phyloP scores from a whole-genome alignment of 306 rosid genomes.

The Benincasa hispida region DNA sequence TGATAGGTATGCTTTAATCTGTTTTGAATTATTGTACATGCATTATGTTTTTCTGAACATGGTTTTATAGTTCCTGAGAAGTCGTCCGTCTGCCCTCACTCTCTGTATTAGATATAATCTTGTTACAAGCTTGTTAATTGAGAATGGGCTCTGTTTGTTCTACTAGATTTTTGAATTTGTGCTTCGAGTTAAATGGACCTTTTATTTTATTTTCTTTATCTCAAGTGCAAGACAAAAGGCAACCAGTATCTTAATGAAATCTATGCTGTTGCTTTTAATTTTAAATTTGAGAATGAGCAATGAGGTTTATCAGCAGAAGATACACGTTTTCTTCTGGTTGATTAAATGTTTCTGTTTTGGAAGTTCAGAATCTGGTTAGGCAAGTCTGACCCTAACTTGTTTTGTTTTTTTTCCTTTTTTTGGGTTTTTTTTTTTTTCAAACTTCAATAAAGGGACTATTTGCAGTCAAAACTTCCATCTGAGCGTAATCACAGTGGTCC shows the following conservation, averaged over 20 bases:
- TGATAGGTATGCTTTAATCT: conserved; percentile 8
- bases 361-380: not conserved
- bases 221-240: not conserved
- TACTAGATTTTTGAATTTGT: not conserved
- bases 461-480: conserved; percentile 38
- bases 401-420: no score
- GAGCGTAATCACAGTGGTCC: conserved; percentile 81
- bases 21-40: not conserved
- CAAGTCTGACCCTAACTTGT: not conserved
- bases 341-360: not conserved
- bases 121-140: not conserved
- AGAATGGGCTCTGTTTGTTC: not conserved
- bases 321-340: not conserved
- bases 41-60: not conserved
- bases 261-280: not conserved
- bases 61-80: not conserved
- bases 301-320: not conserved
- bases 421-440: not conserved
- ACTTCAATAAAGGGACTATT: conserved; percentile 56
- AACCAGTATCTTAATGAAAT: not conserved
- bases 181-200: not conserved
- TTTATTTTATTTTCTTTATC: not conserved
- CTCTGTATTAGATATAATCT: not conserved
- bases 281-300: not conserved
- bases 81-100: not conserved